These are phyloP conservation scores for Arxiozyma bovina DNA, from an alignment of 1,139 yeast genomes.

Conservation along the genomic window DNA sequence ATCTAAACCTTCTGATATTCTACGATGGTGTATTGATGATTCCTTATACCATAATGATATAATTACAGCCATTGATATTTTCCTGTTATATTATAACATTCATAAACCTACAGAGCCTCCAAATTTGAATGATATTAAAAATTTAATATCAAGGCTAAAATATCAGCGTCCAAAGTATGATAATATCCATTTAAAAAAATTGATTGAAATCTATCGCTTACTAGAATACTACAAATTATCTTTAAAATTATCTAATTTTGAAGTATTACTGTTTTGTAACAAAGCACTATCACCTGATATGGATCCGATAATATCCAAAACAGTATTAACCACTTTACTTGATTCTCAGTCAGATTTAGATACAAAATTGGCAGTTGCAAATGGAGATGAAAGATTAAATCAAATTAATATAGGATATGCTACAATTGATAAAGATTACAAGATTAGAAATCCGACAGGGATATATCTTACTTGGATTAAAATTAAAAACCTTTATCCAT, in stretches of 20 bases:
- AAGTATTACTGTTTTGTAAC: constrained; percentile 14
- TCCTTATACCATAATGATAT: constrained; percentile 14
- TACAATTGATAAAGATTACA: constrained; percentile 20
- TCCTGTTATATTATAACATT: constrained; percentile 12
- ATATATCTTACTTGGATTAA: constrained; percentile 22
- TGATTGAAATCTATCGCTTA: constrained; percentile 10
- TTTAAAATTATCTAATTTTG: constrained; percentile 9
- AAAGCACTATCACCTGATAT: constrained; percentile 16
- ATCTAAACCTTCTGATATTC: constrained; percentile 6
- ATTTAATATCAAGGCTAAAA: constrained; percentile 14
- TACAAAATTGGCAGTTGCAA: neutral
- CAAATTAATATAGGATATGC: constrained; percentile 14
- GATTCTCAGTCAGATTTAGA: constrained; percentile 3
- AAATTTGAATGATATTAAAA: constrained; percentile 5
- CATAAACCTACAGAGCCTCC: constrained; percentile 5
- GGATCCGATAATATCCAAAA: constrained; percentile 11
- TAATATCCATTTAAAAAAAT: constrained; percentile 12
- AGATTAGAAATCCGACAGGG: constrained; percentile 23
- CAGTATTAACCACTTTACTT: constrained; percentile 12
- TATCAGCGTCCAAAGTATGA: constrained; percentile 19
- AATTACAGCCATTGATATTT: constrained; percentile 18
- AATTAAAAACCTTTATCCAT: constrained; percentile 16
- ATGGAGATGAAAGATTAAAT: constrained; percentile 7
- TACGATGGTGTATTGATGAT: constrained; percentile 16
- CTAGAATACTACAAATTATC: constrained; percentile 2